A percentile compares a stretch with the other conserved stretches of the same genome.
These are phyloP conservation scores for Beta vulgaris DNA, from an alignment of 148 eudicot genomes.

Conservation along the genomic window DNA sequence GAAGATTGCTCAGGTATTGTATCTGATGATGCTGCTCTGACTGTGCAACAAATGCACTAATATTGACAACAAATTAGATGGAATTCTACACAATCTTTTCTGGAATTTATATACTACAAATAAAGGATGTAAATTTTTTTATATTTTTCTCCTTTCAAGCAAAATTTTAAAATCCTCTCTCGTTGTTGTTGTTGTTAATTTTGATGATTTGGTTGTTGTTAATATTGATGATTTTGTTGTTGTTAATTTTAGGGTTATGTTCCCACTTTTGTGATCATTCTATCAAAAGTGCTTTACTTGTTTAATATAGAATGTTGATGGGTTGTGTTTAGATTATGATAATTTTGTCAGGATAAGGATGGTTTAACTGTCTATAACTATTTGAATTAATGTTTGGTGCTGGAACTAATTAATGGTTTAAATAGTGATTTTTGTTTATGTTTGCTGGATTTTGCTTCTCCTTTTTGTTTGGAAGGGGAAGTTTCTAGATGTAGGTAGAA, in stretches of 20 bases:
- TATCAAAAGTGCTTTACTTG: conserved; percentile 7
- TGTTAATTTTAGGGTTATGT: neutral
- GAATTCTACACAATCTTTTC: neutral
- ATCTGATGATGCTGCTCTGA: neutral
- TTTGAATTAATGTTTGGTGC: conserved; percentile 14
- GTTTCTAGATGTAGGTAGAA: too few relatives aligned
- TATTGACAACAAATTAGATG: neutral
- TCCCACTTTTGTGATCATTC: neutral
- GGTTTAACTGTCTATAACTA: conserved; percentile 14
- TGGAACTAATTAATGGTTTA: neutral
- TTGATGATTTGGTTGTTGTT: neutral
- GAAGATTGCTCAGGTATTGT: neutral
- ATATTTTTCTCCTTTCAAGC: too few relatives aligned
- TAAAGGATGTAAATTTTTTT: neutral
- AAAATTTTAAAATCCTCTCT: neutral
- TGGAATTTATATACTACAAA: neutral
- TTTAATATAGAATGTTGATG: neutral
- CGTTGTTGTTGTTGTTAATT: neutral
- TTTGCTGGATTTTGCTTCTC: conserved; percentile 2
- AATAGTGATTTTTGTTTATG: neutral
- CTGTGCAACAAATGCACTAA: neutral
- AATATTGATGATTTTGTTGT: neutral
- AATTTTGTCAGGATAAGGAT: conserved; percentile 7
- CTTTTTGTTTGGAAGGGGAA: neutral
- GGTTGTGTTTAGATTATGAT: neutral